Conservation (phyloP, 805 yeast species). For the Yarrowia deformans region DNA sequence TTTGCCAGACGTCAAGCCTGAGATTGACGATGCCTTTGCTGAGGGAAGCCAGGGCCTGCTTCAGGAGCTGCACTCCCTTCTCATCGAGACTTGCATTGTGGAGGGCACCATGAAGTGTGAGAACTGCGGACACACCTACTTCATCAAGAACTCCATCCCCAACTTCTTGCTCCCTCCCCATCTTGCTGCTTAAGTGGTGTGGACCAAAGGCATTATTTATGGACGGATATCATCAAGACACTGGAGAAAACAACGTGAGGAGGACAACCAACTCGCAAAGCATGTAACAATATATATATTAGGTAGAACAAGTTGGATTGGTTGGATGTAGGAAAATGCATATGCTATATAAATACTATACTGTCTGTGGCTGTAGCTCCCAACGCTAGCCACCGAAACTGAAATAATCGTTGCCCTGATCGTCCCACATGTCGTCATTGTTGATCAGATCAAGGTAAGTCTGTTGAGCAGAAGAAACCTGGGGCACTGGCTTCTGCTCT, state of each 20-base stretch:
- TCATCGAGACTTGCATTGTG: slow-evolving; percentile 82
- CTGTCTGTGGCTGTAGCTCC: neutral
- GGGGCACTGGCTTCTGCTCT: neutral
- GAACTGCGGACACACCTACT: slow-evolving; percentile 85
- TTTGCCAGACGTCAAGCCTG: slow-evolving; percentile 51
- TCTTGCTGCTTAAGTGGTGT: slow-evolving; percentile 56
- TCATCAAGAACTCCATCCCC: slow-evolving; percentile 92
- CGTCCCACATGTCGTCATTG: slow-evolving; percentile 29
- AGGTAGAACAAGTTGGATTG: neutral
- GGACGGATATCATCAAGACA: slow-evolving; percentile 4
- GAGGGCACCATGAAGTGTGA: slow-evolving; percentile 91
- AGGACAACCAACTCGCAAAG: neutral
- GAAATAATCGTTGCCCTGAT: slow-evolving; percentile 32
- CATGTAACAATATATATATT: slow-evolving; percentile 30
- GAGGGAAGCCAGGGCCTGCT: slow-evolving; percentile 60
- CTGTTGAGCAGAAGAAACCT: slow-evolving; percentile 26
- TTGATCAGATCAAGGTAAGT: slow-evolving; percentile 22
- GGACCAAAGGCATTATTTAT: slow-evolving; percentile 2
- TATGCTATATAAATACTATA: slow-evolving; percentile 33
- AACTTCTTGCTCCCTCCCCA: slow-evolving; percentile 95
- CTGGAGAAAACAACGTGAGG: neutral
- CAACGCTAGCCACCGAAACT: neutral
- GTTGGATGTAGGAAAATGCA: slow-evolving; percentile 10
- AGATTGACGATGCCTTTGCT: slow-evolving; percentile 58
- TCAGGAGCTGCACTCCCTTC: slow-evolving; percentile 75